Evolutionary conservation across 306 rosid species (phyloP).

Genomic region (Dryas drummondii): DNA sequence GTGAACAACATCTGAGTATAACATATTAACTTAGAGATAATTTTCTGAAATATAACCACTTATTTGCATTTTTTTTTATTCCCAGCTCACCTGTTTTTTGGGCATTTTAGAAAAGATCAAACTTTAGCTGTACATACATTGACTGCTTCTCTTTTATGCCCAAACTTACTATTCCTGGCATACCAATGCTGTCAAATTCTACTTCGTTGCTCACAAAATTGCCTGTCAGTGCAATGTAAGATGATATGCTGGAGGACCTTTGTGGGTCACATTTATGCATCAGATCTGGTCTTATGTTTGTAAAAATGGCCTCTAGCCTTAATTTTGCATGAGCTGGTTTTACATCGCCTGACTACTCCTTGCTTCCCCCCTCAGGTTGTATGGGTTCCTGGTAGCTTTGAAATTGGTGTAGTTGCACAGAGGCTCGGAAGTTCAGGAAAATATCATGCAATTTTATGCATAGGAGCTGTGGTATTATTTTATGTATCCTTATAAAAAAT

Average conservation of each 20-base stretch:
- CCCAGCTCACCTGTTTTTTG: neutral
- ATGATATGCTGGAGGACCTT: neutral
- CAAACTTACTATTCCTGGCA: neutral
- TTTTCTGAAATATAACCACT: neutral
- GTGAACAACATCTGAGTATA: neutral
- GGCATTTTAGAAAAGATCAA: neutral
- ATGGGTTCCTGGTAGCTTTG: slow-evolving; percentile 97
- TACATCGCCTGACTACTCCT: slow-evolving; percentile 21
- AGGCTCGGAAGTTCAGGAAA: slow-evolving; percentile 70
- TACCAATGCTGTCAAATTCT: neutral
- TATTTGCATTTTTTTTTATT: neutral
- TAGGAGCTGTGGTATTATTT: slow-evolving; percentile 90
- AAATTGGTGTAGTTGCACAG: slow-evolving; percentile 75
- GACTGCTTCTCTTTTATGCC: neutral
- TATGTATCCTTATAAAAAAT: neutral
- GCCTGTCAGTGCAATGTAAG: neutral
- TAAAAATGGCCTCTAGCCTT: slow-evolving; percentile 8
- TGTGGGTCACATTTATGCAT: neutral
- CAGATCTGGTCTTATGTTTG: neutral
- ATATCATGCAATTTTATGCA: slow-evolving; percentile 80
- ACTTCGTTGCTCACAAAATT: neutral
- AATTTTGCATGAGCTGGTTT: slow-evolving; percentile 15
- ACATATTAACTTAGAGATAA: neutral
- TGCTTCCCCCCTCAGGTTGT: slow-evolving; percentile 59
- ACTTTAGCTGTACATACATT: neutral